Conservation (phyloP, 2,329 filamentous ascomycete species). For the Rhinocladiella similis region DNA sequence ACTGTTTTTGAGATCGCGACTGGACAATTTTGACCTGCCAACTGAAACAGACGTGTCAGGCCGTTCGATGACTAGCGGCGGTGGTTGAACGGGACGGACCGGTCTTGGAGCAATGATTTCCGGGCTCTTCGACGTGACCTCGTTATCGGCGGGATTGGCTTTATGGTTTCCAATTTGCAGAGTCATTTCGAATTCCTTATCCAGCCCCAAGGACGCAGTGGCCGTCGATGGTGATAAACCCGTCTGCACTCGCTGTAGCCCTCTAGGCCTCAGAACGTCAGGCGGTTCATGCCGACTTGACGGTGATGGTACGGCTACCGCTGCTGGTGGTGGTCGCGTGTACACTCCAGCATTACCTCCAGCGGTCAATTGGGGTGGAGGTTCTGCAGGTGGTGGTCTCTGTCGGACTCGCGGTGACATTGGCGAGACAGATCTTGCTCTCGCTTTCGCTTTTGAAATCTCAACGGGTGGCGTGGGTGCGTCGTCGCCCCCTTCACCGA, state of each 20-base stretch:
- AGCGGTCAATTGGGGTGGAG: neutral
- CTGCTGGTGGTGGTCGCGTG: neutral
- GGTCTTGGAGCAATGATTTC: conserved; percentile 26
- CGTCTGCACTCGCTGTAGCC: conserved; percentile 21
- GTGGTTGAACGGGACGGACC: conserved; percentile 18
- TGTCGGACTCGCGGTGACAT: conserved; percentile 3
- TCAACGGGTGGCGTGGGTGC: conserved; percentile 70
- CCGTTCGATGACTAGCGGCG: conserved; percentile 15
- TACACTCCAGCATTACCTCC: neutral
- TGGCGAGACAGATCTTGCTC: conserved; percentile 28
- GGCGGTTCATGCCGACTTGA: conserved; percentile 9
- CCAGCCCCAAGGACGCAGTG: conserved; percentile 8
- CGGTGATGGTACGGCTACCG: too few species aligned
- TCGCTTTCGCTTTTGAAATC: conserved; percentile 52
- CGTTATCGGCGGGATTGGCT: conserved; percentile 11
- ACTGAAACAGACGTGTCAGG: neutral
- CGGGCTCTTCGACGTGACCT: conserved; percentile 2
- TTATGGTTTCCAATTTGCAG: conserved; percentile 15
- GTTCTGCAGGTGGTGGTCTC: neutral
- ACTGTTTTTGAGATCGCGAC: neutral
- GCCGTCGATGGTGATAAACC: conserved; percentile 10
- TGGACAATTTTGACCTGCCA: conserved; percentile 5
- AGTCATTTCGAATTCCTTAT: conserved; percentile 30
- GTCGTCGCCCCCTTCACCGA: conserved; percentile 90
- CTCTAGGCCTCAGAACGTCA: conserved; percentile 19